A percentile compares a stretch with the other conserved stretches of the same genome.
Evolutionary conservation across 495 filamentous ascomycete genomes (phyloP).

Genomic region (Hypomontagnella submonticulosa): DNA sequence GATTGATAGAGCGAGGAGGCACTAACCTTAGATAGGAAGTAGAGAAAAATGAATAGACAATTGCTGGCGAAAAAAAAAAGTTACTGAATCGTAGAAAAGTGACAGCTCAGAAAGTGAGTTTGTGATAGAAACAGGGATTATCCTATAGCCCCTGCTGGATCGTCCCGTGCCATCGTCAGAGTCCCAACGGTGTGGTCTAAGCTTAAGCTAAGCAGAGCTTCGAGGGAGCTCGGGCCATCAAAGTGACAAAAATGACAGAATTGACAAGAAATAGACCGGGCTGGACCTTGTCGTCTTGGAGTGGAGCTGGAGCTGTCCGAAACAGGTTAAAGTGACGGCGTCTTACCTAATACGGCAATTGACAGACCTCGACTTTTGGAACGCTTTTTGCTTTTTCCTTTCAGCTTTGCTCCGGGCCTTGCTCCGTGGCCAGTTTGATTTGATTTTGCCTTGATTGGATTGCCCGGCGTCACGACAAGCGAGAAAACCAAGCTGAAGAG

Average conservation of each 20-base stretch:
- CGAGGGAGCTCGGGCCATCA: slow-evolving; percentile 19
- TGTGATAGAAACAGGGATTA: slow-evolving; percentile 39
- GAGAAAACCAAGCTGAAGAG: slow-evolving; percentile 1
- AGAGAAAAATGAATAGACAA: neutral
- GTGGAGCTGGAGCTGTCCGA: slow-evolving; percentile 3
- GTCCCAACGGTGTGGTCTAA: slow-evolving; percentile 25
- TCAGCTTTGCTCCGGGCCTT: slow-evolving; percentile 1
- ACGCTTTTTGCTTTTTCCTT: neutral
- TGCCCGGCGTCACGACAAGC: neutral
- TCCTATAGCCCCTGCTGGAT: slow-evolving; percentile 30
- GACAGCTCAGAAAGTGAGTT: slow-evolving; percentile 39
- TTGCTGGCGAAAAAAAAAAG: slow-evolving; percentile 3
- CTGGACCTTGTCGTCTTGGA: slow-evolving; percentile 13
- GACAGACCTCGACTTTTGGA: slow-evolving; percentile 5
- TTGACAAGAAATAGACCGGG: neutral
- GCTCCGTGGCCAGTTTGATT: slow-evolving; percentile 1
- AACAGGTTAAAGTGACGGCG: slow-evolving; percentile 5
- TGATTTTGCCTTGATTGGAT: slow-evolving; percentile 1
- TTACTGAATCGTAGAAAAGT: slow-evolving; percentile 33
- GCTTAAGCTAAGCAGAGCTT: slow-evolving; percentile 26
- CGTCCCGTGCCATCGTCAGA: slow-evolving; percentile 39
- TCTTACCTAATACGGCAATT: slow-evolving; percentile 18
- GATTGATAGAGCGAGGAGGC: too few relatives aligned
- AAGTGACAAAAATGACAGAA: too few relatives aligned
- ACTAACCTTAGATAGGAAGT: slow-evolving; percentile 11